These are phyloP conservation scores for Hypoxylon intermedium DNA, from an alignment of 495 filamentous ascomycete genomes.

Conservation along the genomic window DNA sequence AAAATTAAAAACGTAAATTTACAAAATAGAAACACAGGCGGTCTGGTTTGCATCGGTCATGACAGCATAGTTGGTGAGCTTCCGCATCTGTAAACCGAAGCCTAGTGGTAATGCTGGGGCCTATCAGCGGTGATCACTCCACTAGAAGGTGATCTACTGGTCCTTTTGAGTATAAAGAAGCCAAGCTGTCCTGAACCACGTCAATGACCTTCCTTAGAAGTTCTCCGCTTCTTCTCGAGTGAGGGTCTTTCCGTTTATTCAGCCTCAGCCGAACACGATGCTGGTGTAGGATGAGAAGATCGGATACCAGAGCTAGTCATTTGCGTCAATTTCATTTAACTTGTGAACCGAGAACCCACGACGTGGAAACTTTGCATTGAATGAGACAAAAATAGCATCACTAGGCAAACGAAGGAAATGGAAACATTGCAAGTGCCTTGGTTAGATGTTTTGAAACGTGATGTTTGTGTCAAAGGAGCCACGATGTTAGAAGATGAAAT, in stretches of 20 bases:
- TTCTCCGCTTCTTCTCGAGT: not conserved
- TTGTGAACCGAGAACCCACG: not conserved
- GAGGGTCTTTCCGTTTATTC: too few species aligned
- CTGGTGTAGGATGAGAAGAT: constrained; percentile 7
- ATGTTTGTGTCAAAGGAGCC: not conserved
- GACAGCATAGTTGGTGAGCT: not conserved
- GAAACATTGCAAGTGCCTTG: not conserved
- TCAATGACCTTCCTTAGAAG: constrained; percentile 3
- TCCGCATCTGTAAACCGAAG: constrained; percentile 15
- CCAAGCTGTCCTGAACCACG: constrained; percentile 13
- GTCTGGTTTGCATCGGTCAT: constrained; percentile 6
- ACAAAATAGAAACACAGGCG: not conserved
- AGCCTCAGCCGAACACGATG: too few species aligned
- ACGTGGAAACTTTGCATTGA: not conserved
- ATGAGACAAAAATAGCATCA: not conserved
- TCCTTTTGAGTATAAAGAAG: constrained; percentile 12
- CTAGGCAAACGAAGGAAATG: constrained; percentile 19
- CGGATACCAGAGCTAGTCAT: not conserved
- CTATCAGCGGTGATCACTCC: not conserved
- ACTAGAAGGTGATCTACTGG: constrained; percentile 15
- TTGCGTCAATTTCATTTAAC: not conserved
- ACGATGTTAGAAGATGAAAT: not conserved
- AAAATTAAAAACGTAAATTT: not conserved
- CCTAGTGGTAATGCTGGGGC: constrained; percentile 8
- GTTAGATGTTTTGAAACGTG: constrained; percentile 4